Evolutionary conservation across 139 green algal genomes (phyloP), one percentile per base, ranked within the genome.

Genomic region (Nannochloris sp.): DNA sequence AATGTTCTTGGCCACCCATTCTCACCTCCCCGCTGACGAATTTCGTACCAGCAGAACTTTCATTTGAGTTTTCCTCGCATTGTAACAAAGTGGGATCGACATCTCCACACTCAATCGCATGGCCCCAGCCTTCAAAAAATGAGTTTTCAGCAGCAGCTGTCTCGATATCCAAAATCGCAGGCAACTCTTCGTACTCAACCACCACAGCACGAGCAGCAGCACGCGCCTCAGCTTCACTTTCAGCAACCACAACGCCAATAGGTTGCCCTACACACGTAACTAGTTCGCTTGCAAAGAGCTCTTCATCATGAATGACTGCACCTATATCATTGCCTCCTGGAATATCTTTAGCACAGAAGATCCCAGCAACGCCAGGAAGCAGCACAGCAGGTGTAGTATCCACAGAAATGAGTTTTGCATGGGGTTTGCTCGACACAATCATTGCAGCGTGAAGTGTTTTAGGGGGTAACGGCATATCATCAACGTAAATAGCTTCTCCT

Each of bases 1-100:
- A 98, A 83, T 98, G 93, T 81, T 77, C 73, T 37, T 92, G 86
- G 30, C 88, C 92, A 15, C 93, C 90, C 45, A 96, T 78, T 46
- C 72, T 47, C 10, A 72, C 65, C 1, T 82, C 72, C 10, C 83
- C 80, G 44, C 90, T 83, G 51, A 87, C 35, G 5, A 83, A 61
- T 14, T 81, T 65, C 36, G 81, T 79, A 27, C 75, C 78, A 13
- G 59, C 46, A 1, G 44, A 34, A 33, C 44, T 46, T 4, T 31
- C 37, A n/a, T n/a, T n/a, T n/a, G n/a, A n/a, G n/a, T n/a, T n/a
- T n/a, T n/a, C n/a, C n/a, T n/a, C n/a, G n/a, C n/a, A n/a, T 19
- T 19, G 9, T 12, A 45, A 29, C 3, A 59, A 34, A 0, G 31
- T 37, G 2, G 42, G 39, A 4, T 61, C 58, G 13, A 80, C 54